Base-by-base conservation (phyloP, 805 yeast genomes). In the Metschnikowia borealis region DNA sequence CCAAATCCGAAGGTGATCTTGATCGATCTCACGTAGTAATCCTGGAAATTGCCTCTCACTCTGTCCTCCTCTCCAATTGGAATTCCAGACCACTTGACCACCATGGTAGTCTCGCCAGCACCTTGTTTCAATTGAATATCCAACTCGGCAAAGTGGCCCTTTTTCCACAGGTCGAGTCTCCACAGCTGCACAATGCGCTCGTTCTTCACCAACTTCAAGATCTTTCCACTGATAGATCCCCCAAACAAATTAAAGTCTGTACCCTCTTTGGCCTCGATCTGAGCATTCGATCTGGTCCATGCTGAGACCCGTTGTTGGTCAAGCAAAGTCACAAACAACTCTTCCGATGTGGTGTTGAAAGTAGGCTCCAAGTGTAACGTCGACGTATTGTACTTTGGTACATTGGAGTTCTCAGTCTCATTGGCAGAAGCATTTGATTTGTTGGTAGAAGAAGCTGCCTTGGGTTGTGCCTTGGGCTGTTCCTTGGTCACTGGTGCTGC, bases 21-120 rank as follows among this genome's bases (percentile, higher is more conserved):
- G 63, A 94, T 92, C 6, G 96, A 81, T 69, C 85, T 84, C 46
- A 94, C 83, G 65, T 94, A 94, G 69, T 90, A 88, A 54, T 88
- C 89, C 61, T 89, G 89, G 63, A 94, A 92, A 68, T 92, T 94
- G 38, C 76, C 80, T 62, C 83, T 81, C 37, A 88, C 96, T 60
- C 85, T 70, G 61, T 95, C 94, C 63, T 94, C 98, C 65, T 94
- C 95, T 13, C 98, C 99, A 37, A 92, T 77, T 15, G 99, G 99
- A 45, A 94, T 85, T 14, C 97, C 97, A 15, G 81, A 74, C 81
- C 92, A 89, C 40, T 77, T 73, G 17, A 90, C 89, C 52, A 82
- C 82, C 71, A 91, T 74, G 51, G 79, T 82, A 3, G 99, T 94
- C 60, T 90, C 97, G 40, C 87, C 80, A n/a, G 81, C 78, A 29